Conservation (phyloP, 2,329 filamentous ascomycete species). For the Pseudopithomyces maydicus region DNA sequence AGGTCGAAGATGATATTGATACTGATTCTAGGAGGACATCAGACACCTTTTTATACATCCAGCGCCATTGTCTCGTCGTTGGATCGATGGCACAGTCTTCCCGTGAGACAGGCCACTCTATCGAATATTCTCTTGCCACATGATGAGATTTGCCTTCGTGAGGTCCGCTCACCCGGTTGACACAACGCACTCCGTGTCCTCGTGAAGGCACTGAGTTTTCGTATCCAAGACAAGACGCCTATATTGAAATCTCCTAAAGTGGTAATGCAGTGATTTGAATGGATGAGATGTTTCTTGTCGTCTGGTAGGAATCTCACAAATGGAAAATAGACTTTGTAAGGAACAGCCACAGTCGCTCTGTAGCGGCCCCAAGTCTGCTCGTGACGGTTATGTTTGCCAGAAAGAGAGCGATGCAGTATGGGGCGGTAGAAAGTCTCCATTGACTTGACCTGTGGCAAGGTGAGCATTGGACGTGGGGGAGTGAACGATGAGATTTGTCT, state of each 20-base stretch:
- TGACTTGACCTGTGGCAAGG: background rate
- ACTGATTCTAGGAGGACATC: background rate
- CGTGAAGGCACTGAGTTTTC: background rate
- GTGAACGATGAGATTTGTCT: background rate
- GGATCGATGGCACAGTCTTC: background rate
- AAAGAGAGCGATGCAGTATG: background rate
- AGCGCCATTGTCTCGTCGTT: background rate
- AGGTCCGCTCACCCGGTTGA: no score
- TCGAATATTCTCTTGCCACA: background rate
- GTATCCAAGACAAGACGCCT: background rate
- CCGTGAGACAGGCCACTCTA: background rate
- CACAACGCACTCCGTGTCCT: background rate
- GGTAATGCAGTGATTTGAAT: background rate
- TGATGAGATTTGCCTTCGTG: background rate
- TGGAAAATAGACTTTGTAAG: background rate
- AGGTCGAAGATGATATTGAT: background rate
- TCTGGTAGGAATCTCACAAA: background rate
- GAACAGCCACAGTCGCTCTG: background rate
- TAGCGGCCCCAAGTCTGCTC: background rate
- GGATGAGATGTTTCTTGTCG: background rate
- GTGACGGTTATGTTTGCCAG: background rate
- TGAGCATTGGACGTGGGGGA: background rate
- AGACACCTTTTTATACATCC: background rate
- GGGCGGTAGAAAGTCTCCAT: background rate
- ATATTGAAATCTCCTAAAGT: background rate